A percentile compares a stretch with the other conserved stretches of the same genome.
Conservation (phyloP, 164 flowering plant species). For the Umbellularia californica region DNA sequence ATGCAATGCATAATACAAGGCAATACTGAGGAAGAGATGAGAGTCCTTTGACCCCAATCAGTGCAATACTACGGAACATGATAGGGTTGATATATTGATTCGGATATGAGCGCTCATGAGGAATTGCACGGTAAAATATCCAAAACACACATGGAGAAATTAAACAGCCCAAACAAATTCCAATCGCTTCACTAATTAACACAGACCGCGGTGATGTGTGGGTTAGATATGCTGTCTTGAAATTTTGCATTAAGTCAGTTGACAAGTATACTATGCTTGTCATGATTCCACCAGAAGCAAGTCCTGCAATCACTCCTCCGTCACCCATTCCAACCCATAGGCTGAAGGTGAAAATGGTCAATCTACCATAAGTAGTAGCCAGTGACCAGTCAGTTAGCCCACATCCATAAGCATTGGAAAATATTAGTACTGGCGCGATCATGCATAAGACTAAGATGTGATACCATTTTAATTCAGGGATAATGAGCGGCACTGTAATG, state of each 20-base stretch:
- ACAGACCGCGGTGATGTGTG: too few species aligned
- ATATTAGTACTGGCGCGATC: slow-evolving; percentile 32
- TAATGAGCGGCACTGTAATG: slow-evolving; percentile 22
- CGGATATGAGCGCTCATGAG: slow-evolving; percentile 14
- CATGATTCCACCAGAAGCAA: too few species aligned
- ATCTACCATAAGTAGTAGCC: slow-evolving; percentile 28
- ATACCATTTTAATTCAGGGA: slow-evolving; percentile 33
- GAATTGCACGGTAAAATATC: slow-evolving; percentile 28
- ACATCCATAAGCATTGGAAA: slow-evolving; percentile 25
- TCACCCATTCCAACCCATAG: too few species aligned
- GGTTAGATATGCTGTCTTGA: too few species aligned
- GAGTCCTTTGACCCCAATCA: slow-evolving; percentile 26
- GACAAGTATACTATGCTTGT: too few species aligned
- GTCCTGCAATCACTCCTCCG: too few species aligned
- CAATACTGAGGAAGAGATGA: slow-evolving; percentile 32
- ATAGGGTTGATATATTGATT: slow-evolving; percentile 29
- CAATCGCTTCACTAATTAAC: slow-evolving; percentile 30
- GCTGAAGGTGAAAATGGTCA: too few species aligned
- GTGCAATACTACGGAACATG: slow-evolving; percentile 28
- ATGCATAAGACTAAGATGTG: slow-evolving; percentile 22
- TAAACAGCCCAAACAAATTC: slow-evolving; percentile 27
- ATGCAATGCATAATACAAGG: slow-evolving; percentile 6
- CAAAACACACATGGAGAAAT: slow-evolving; percentile 15
- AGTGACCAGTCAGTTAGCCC: too few species aligned
- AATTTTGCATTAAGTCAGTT: too few species aligned